phyloP scores from a whole-genome alignment of 2,329 filamentous ascomycete species.

The Fusarium sacchari region DNA sequence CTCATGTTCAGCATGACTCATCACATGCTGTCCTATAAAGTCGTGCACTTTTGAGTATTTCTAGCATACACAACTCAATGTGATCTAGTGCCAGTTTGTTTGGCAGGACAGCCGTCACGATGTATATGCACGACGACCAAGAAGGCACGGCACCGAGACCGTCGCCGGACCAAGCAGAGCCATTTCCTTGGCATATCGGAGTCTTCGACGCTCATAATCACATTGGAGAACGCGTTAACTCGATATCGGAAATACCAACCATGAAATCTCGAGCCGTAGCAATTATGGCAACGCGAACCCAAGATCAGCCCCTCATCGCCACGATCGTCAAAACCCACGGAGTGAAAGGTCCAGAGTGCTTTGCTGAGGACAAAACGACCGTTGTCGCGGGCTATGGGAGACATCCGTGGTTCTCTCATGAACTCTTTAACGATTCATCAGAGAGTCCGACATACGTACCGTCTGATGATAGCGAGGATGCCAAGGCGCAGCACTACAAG shows the following conservation, averaged over 20 bases:
- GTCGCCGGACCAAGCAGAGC: too few relatives aligned
- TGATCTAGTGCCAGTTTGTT: too few relatives aligned
- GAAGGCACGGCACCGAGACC: too few relatives aligned
- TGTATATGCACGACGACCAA: too few relatives aligned
- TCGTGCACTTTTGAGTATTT: too few relatives aligned
- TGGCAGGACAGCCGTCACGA: too few relatives aligned
- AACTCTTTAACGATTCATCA: constrained; percentile 31
- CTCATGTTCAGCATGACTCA: too few relatives aligned
- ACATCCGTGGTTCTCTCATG: constrained; percentile 42
- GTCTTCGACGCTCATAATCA: constrained; percentile 49
- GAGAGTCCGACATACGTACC: not conserved
- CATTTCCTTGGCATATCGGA: constrained; percentile 38
- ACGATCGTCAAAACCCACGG: constrained; percentile 18
- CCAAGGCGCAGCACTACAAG: constrained; percentile 36
- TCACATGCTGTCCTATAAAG: too few relatives aligned
- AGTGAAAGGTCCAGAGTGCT: not conserved
- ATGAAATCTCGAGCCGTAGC: constrained; percentile 32
- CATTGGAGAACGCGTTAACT: constrained; percentile 24
- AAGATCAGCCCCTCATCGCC: constrained; percentile 32
- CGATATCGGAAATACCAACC: not conserved
- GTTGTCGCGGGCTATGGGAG: constrained; percentile 38
- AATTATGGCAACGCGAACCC: constrained; percentile 41
- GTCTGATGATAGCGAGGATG: not conserved
- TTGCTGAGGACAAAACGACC: not conserved
- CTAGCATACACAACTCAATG: too few relatives aligned